phyloP scores from a whole-genome alignment of 345 rosid genomes.

The Sonneratia alba region DNA sequence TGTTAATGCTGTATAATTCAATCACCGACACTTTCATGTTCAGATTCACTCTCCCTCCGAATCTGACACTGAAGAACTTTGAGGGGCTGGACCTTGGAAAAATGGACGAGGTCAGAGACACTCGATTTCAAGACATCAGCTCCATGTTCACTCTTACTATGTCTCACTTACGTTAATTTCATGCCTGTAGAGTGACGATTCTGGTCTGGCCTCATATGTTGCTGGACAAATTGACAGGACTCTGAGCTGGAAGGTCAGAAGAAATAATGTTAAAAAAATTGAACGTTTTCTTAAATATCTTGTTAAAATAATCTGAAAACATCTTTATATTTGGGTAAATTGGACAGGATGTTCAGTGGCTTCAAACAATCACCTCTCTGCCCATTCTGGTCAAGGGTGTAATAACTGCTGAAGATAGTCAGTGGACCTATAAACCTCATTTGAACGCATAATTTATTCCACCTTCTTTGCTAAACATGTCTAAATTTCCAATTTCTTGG shows the following conservation, averaged over 20 bases:
- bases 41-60: constrained; percentile 69
- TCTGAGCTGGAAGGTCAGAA: constrained; percentile 81
- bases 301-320: neutral
- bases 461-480: neutral
- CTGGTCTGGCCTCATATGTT: constrained; percentile 87
- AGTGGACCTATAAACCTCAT: constrained; percentile 7
- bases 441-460: neutral
- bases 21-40: constrained; percentile 3
- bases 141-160: neutral
- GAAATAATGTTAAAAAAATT: neutral
- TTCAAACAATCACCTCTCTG: constrained; percentile 76
- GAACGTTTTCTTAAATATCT: neutral
- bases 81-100: constrained; percentile 80
- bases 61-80: constrained; percentile 73
- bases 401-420: constrained; percentile 85
- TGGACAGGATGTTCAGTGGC: constrained; percentile 78
- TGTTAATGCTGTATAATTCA: constrained; percentile 5
- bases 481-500: neutral
- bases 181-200: constrained; percentile 53
- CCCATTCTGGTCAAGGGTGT: constrained; percentile 96
- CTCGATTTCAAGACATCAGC: neutral
- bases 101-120: constrained; percentile 50
- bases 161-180: neutral
- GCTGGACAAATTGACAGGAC: constrained; percentile 74
- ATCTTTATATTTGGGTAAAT: neutral